Evolutionary conservation across 192 early-diverging fungal genomes (phyloP), one percentile per base, ranked within the genome.

Genomic region (Funneliformis geosporum): DNA sequence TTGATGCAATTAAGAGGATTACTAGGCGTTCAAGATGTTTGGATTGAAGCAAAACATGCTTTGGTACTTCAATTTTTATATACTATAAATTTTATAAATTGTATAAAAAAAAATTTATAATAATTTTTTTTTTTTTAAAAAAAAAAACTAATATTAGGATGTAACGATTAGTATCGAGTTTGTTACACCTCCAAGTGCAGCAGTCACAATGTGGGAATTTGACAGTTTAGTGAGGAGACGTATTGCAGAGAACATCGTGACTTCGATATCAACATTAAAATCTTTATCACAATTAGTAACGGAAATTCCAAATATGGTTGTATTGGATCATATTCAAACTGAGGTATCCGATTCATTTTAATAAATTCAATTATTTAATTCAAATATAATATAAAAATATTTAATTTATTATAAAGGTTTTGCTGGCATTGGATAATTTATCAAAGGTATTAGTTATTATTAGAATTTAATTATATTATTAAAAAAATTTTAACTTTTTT

Each of bases 281-380:
- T 97, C 96, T 3, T 85, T 99, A 16, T 86, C 90, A 0, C 91
- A 85, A 61, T 85, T 99, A 42, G 91, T 97, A 2, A 83, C 86
- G 7, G 90, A 91, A 11, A 86, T 96, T 75, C 92, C 93, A 74
- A 96, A 94, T 80, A 98, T 99, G 95, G 96, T 96, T 1, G 95
- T 99, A 5, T 82, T 92, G 73, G 95, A 97, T 82, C 89, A 91
- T 62, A 99, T 99, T 50, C 88, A 93, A 60, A 82, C 81, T 14
- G 87, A 93, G 80, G 94, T 95, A 71, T 79, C 81, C 14, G 75
- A 76, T 28, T 77, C 83, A 0, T 50, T n/a, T 55, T 76, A 62
- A 42, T 23, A 44, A 43, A 40, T 33, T 33, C 1, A 61, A 4
- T n/a, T 55, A 42, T 28, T 21, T 23, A 27, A 67, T 44, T 50